Evolutionary conservation across 257 asterid genomes (phyloP).

Genomic region (Leptodermis oblonga): DNA sequence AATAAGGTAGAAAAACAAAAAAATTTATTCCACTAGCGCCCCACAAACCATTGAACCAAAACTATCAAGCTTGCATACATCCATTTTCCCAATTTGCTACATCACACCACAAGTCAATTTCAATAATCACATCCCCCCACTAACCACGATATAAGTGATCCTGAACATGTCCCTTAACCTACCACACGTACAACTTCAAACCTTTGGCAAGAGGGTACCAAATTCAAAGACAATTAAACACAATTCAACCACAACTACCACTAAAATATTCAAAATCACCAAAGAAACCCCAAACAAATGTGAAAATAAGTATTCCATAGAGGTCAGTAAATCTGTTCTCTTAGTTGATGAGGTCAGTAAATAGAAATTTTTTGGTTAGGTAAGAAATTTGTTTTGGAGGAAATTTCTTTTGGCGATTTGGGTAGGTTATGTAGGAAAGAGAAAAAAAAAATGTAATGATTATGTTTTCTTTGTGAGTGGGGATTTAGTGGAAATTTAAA

Average conservation of each 20-base stretch:
- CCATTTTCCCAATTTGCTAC: background rate
- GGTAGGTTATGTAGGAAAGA: no score
- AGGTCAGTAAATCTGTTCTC: background rate
- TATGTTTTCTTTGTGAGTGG: no score
- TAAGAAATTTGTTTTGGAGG: no score
- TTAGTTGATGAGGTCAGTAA: no score
- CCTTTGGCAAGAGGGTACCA: background rate
- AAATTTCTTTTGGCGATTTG: no score
- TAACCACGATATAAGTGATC: background rate
- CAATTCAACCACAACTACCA: background rate
- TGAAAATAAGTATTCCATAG: background rate
- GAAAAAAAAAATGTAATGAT: no score
- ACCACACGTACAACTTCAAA: background rate
- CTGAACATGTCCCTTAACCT: background rate
- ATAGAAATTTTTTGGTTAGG: no score
- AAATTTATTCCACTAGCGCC: background rate
- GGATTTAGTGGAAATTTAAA: no score
- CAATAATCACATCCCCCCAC: background rate
- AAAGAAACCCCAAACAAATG: background rate
- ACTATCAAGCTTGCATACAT: background rate
- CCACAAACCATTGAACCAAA: background rate
- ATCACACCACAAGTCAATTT: background rate
- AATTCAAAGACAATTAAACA: background rate
- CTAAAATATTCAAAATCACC: background rate
- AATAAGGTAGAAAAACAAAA: background rate